phyloP scores from a whole-genome alignment of 306 rosid genomes.

The Hippophae gyantsensis region DNA sequence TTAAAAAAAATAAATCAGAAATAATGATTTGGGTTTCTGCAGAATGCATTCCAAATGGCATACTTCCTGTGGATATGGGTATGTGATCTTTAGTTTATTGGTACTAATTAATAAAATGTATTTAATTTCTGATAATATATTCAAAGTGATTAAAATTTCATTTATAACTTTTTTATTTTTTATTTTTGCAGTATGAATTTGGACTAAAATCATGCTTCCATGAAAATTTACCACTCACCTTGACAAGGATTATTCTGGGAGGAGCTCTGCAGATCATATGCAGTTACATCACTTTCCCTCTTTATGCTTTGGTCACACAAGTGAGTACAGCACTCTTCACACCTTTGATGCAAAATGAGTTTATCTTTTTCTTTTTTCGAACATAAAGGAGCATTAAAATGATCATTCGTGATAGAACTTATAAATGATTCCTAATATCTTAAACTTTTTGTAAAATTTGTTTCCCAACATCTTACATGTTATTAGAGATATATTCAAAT shows the following conservation, averaged over 20 bases:
- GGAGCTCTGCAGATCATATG: constrained; percentile 44
- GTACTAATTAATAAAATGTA: not conserved
- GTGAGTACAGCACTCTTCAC: constrained; percentile 10
- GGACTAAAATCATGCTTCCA: constrained; percentile 49
- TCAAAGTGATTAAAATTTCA: not conserved
- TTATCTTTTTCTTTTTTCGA: not conserved
- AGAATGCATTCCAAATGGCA: constrained; percentile 63
- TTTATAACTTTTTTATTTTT: not conserved
- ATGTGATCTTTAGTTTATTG: constrained; percentile 3
- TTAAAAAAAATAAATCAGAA: not conserved
- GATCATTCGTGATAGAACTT: no score
- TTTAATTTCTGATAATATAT: not conserved
- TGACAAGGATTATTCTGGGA: constrained; percentile 44
- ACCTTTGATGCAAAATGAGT: not conserved
- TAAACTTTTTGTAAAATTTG: no score
- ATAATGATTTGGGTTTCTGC: constrained; percentile 3
- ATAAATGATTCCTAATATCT: no score
- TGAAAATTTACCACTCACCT: constrained; percentile 33
- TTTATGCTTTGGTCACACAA: constrained; percentile 57
- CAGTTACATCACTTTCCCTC: constrained; percentile 63
- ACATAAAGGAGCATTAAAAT: no score
- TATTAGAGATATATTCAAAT: no score
- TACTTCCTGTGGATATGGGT: constrained; percentile 48
- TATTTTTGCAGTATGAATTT: constrained; percentile 38
- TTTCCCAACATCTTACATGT: no score